Base-by-base conservation (phyloP, 495 filamentous ascomycete species). In the Lepraria neglecta region DNA sequence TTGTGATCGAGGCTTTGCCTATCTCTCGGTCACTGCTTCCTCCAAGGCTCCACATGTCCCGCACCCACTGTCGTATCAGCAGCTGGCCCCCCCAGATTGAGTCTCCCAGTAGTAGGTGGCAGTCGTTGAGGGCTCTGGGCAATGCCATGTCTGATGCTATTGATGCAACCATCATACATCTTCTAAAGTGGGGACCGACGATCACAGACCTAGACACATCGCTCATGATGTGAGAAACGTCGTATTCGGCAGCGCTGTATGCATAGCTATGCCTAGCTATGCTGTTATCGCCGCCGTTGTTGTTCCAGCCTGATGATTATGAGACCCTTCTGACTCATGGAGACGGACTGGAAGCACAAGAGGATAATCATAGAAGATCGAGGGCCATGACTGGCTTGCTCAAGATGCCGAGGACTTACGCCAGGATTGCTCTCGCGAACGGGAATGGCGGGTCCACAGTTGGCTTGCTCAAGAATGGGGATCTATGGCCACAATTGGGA, bases 11-110 rank as follows among this genome's bases (percentile, higher is more conserved):
- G 47, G 14, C 47, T 51, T 30, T 51, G 47, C 42, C 42, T 51
- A 30, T 21, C 47, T 51, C 21, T 51, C 47, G 21, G 47, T 51
- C 47, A 51, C 11, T 51, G 19, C 47, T 51, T 51, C 21, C 47
- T 30, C 21, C 47, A 30, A 24, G 47, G 19, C 15, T 51, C 28
- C 19, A 51, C 47, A 30, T 51, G 42, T 44, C 42, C 42, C 42
- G 42, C 47, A 17, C 15, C 19, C 19, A 51, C 28, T 30, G 47
- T 12, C 47, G 19, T 51, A 24, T 51, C 21, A 51, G 47, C 47
- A 24, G 28, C 47, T 5, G 5, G 21, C 12, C 11, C 42, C 42
- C 42, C 42, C 9, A 44, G 42, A 44, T 44, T 44, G 11, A 44
- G 9, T 17, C 42, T 44, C 10, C 42, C 42, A 44, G 42, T 44